Evolutionary conservation across 805 yeast genomes (phyloP).

Genomic region (Tetrapisispora nanseiensis): DNA sequence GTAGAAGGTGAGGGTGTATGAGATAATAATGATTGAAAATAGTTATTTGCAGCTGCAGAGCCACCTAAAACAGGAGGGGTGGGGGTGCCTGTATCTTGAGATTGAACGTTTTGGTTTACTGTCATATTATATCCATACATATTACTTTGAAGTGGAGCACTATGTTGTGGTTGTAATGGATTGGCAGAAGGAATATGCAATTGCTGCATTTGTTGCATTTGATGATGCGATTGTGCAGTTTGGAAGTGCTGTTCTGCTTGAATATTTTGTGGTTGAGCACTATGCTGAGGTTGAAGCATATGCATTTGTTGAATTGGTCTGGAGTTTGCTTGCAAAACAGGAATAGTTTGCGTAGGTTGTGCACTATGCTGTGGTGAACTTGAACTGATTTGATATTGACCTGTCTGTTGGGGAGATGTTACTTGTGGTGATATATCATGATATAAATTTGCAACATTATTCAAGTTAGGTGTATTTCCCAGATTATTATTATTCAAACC

Average conservation of each 20-base stretch:
- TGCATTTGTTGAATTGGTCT: conserved; percentile 1
- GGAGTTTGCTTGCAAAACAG: not conserved
- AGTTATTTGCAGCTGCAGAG: conserved; percentile 18
- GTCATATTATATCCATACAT: not conserved
- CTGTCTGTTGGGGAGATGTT: conserved; percentile 11
- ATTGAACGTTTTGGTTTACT: conserved; percentile 7
- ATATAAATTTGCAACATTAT: not conserved
- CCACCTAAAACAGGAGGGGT: conserved; percentile 17
- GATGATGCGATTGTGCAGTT: not conserved
- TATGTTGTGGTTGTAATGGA: conserved; percentile 4
- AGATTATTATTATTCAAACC: not conserved
- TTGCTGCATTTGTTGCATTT: conserved; percentile 13
- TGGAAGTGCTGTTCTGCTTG: not conserved
- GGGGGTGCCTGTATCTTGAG: conserved; percentile 4
- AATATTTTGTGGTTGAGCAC: conserved; percentile 1
- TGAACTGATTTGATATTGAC: conserved; percentile 8
- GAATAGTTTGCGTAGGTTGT: not conserved
- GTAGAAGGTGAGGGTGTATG: conserved; percentile 23
- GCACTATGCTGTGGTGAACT: conserved; percentile 5
- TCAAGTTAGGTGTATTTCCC: not conserved
- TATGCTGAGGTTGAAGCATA: conserved; percentile 2
- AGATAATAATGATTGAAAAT: conserved; percentile 24
- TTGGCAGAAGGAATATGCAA: conserved; percentile 22
- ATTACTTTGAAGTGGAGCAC: conserved; percentile 2
- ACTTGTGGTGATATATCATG: not conserved